Evolutionary conservation across 768 basidiomycete genomes (phyloP), one percentile per base, ranked within the genome.

Genomic region (Exsudoporus frostii): DNA sequence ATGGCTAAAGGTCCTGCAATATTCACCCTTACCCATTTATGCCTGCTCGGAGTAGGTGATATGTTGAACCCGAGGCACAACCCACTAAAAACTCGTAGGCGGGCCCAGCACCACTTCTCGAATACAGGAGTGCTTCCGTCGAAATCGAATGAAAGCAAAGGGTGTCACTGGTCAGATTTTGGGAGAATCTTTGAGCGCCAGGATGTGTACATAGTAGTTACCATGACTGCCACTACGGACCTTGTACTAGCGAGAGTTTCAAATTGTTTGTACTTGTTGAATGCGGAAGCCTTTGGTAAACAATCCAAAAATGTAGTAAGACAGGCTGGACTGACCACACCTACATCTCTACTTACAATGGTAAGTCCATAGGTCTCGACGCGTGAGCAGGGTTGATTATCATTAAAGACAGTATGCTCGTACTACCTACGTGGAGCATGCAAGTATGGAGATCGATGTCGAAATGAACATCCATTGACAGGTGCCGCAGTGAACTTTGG

Each of bases 381-480:
- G 24, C 5, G 1, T n/a, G 13, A 37, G 0, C 4, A 27, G 7
- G 36, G 4, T 33, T 65, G 17, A 68, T 37, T 1, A 2, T 57
- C 39, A 30, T 42, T 5, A 36, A 38, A 87, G 86, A 65, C 65
- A 7, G 77, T 86, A 0, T 90, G 88, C 62, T 72, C 76, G 42
- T 90, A 74, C 67, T 88, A 77, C 62, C 63, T 85, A 39, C 78
- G 81, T 15, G 88, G 87, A 7, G 61, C 71, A 33, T 90, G 88
- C 71, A 80, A 74, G 60, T 90, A 84, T 59, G 88, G 88, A 4
- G 70, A 75, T 45, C 71, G 68, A 33, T 90, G 88, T 65, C 77
- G 80, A 58, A 82, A 86, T 59, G 84, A 88, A 56, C 88, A 89
- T 65, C 83, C 78, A n/a, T n/a, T n/a, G n/a, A n/a, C n/a, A 32